Evolutionary conservation across 495 filamentous ascomycete species (phyloP), one percentile per base, ranked within the genome.

Genomic region (Durotheca rogersii): DNA sequence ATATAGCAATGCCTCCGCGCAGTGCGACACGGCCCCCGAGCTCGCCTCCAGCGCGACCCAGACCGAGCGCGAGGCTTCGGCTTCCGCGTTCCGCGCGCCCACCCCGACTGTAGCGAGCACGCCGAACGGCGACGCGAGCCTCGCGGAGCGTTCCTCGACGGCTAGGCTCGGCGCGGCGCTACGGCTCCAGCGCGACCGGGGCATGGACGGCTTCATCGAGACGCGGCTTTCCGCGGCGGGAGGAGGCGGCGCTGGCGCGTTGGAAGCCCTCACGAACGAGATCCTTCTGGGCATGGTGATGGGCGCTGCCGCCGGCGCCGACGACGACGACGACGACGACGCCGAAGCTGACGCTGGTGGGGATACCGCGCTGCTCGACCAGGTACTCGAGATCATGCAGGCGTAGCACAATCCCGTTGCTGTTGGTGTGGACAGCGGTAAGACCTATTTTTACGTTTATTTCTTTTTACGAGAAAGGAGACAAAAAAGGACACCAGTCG

Each of bases 171-270:
- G 55, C 14, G 47, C 50, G 19, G 30, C 38, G 1, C 15, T 64
- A 16, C 1, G 27, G 15, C 32, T 14, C 16, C 48, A 64, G 11
- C 25, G 40, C 9, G 48, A 46, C 35, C 43, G 19, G 11, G 51
- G 51, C 21, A 41, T 65, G n/a, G 50, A 51, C 15, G 51, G 48
- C 6, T 61, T 61, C 27, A 30, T 65, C 23, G 29, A 33, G 6
- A n/a, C n/a, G 5, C 56, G 47, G n/a, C 54, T 65, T n/a, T n/a
- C n/a, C n/a, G n/a, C n/a, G n/a, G n/a, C n/a, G 1, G 35, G 12
- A 7, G 19, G 40, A 7, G 53, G 54, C 19, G 31, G 41, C 5
- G 7, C 17, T 7, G 33, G 41, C 11, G n/a, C 35, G 11, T 17
- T 65, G 27, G 47, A 55, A 25, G 23, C 33, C 3, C 44, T 59